phyloP scores from a whole-genome alignment of 495 filamentous ascomycete species.

The Talaromyces wortmannii region DNA sequence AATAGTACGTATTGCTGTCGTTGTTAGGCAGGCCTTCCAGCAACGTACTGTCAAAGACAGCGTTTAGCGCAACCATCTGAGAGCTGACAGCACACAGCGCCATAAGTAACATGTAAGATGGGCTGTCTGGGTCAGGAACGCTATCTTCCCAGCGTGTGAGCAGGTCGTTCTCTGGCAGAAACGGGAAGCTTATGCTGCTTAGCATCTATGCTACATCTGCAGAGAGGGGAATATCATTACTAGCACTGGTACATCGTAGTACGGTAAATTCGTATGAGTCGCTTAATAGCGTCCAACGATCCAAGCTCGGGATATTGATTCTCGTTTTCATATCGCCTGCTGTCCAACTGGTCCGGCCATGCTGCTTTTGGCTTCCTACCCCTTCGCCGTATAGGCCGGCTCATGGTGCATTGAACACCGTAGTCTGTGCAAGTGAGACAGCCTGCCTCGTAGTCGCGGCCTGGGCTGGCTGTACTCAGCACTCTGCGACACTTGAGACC shows the following conservation, averaged over 20 bases:
- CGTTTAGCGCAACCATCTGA: neutral
- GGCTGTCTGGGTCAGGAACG: neutral
- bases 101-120: neutral
- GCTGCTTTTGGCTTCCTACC: neutral
- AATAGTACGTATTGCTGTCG: neutral
- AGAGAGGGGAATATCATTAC: too few relatives aligned
- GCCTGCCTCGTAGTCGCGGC: too few relatives aligned
- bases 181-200: neutral
- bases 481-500: neutral
- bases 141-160: neutral
- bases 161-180: neutral
- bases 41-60: neutral
- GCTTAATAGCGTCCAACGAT: too few relatives aligned
- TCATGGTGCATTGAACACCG: slow-evolving; percentile 1
- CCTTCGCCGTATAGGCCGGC: neutral
- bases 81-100: neutral
- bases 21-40: neutral
- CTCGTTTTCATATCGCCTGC: neutral
- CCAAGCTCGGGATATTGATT: too few relatives aligned
- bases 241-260: too few relatives aligned
- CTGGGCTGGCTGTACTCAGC: too few relatives aligned
- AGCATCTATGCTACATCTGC: too few relatives aligned
- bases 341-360: neutral
- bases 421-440: neutral
- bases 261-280: too few relatives aligned